Percentiles rank a stretch among this genome's conserved stretches.
Evolutionary conservation across 1,284 basidiomycete genomes (phyloP).

Genomic region (Ganoderma lingzhi): DNA sequence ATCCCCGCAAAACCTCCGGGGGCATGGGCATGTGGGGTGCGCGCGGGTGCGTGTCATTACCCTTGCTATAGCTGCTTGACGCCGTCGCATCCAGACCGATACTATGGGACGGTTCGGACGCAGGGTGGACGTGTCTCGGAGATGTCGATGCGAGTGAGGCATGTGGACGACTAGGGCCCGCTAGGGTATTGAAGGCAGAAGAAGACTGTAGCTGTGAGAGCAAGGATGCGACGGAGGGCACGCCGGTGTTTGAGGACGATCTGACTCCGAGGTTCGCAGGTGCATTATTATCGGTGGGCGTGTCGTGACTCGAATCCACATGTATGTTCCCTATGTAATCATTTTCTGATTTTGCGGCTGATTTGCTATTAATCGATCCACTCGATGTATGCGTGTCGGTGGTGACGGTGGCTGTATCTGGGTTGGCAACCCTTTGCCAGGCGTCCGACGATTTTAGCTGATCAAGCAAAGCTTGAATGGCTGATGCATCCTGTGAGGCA

Average conservation of each 20-base stretch:
- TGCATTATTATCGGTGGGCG: background rate
- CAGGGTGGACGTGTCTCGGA: constrained; percentile 6
- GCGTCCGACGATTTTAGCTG: constrained; percentile 68
- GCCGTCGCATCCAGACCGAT: constrained; percentile 19
- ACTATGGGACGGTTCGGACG: constrained; percentile 16
- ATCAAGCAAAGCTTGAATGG: constrained; percentile 71
- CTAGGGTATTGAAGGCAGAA: constrained; percentile 23
- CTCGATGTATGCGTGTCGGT: constrained; percentile 1
- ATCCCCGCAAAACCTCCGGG: constrained; percentile 50
- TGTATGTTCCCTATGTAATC: too few species aligned
- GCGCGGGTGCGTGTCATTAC: constrained; percentile 12
- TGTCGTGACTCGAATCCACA: background rate
- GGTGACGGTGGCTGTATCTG: constrained; percentile 17
- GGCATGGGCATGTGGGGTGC: constrained; percentile 30
- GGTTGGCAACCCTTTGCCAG: constrained; percentile 61
- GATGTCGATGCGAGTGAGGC: constrained; percentile 6
- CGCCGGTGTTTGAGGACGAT: background rate
- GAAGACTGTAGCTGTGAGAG: constrained; percentile 65
- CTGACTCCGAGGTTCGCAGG: background rate
- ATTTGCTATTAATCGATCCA: background rate
- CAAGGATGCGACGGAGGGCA: constrained; percentile 64
- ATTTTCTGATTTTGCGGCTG: too few species aligned
- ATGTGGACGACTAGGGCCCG: constrained; percentile 18
- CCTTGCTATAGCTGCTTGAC: background rate
- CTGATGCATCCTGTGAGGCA: constrained; percentile 60